These are phyloP conservation scores for Puccinia brachypodii DNA, from an alignment of 1,284 basidiomycete genomes.

Conservation along the genomic window DNA sequence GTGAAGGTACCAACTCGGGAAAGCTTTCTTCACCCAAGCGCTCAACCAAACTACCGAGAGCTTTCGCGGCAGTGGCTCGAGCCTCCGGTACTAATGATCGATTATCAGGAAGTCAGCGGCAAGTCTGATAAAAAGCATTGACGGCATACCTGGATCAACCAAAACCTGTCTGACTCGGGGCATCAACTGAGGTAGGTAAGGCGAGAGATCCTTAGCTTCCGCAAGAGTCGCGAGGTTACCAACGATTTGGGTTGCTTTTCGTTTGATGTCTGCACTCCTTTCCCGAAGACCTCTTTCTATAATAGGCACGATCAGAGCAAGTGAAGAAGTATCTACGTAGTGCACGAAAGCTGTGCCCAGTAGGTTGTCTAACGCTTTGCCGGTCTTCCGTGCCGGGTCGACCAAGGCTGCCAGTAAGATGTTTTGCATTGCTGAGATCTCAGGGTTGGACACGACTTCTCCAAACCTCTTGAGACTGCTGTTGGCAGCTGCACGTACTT, in stretches of 20 bases:
- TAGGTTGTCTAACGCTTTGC: slow-evolving; percentile 75
- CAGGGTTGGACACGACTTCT: slow-evolving; percentile 63
- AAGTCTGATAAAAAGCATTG: neutral
- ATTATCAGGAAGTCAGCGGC: slow-evolving; percentile 59
- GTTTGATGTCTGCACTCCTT: slow-evolving; percentile 88
- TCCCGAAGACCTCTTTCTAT: slow-evolving; percentile 90
- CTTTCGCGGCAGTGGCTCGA: slow-evolving; percentile 92
- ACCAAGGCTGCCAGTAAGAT: slow-evolving; percentile 91
- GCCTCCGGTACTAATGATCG: slow-evolving; percentile 77
- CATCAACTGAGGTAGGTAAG: slow-evolving; percentile 82
- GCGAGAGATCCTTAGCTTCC: slow-evolving; percentile 94
- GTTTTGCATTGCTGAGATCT: slow-evolving; percentile 90
- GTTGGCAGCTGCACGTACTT: slow-evolving; percentile 91
- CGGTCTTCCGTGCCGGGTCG: slow-evolving; percentile 84
- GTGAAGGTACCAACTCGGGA: slow-evolving; percentile 88
- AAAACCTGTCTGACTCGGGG: slow-evolving; percentile 90
- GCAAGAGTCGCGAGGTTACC: slow-evolving; percentile 83
- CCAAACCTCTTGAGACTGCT: slow-evolving; percentile 96
- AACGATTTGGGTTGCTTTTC: slow-evolving; percentile 93
- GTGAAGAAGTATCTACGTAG: slow-evolving; percentile 95
- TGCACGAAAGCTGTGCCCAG: slow-evolving; percentile 96
- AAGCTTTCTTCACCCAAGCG: slow-evolving; percentile 92
- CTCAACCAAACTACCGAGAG: slow-evolving; percentile 94
- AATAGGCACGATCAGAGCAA: slow-evolving; percentile 95
- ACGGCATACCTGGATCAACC: slow-evolving; percentile 59